Evolutionary conservation across 192 early-diverging fungal species (phyloP), one percentile per base, ranked within the genome.

Genomic region (Podila minutissima): DNA sequence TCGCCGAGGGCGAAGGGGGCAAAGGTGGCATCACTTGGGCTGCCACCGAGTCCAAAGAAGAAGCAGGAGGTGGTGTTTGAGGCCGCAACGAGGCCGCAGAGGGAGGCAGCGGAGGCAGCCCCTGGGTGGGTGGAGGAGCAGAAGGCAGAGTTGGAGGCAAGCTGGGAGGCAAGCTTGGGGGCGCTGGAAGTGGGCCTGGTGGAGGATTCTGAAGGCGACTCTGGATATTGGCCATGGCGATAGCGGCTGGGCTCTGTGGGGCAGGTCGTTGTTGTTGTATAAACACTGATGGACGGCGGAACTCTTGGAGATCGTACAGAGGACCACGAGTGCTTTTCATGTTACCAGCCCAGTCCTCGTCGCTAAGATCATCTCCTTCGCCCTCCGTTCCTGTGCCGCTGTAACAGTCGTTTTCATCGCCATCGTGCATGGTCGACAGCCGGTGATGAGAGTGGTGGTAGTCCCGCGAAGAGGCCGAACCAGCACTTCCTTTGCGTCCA

Each of bases 341-440:
- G n/a, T 81, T 73, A 0, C 70, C 77, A 1, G 77, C 77, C 77
- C 77, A 81, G 10, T 81, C 77, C 22, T 81, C 77, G 28, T 81
- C 77, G 60, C 72, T 33, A 1, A 67, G 70, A 33, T 72, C 69
- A 12, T 33, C 37, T 13, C 60, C 53, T 28, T 51, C 35, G 6
- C 38, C 41, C 4, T 68, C 73, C 29, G 33, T 17, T 15, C 61
- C 64, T 1, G 55, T 66, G 20, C 68, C 64, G 41, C 68, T 60
- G 15, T 66, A 61, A 20, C 59, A 67, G 19, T 62, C 66, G 20
- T 66, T 64, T 48, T 69, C 66, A 0, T 61, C 59, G 12, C 31
- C 59, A 31, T 32, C 59, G 31, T 31, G 22, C 53, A 33, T 61
- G 26, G 32, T 59, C 71, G 53, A 35, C 49, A 41, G 6, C n/a